Conservation (phyloP, 345 rosid species). For the Erucastrum elatum region DNA sequence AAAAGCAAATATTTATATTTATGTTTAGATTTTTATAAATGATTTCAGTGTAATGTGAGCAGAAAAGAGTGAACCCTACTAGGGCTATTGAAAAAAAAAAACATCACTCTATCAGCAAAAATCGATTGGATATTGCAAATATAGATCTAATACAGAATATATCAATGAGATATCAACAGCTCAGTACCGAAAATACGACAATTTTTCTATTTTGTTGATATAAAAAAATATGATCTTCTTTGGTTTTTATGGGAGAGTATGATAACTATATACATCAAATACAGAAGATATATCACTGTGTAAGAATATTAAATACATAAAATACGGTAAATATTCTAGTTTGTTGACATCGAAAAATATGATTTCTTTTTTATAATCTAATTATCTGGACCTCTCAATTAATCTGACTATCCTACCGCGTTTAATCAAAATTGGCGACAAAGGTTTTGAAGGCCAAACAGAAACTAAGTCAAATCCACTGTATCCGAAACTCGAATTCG, state of each 20-base stretch:
- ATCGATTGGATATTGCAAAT: not conserved
- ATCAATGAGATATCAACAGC: not conserved
- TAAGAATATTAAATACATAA: not conserved
- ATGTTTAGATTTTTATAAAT: too few relatives aligned
- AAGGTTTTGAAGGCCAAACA: too few relatives aligned
- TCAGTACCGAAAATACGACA: not conserved
- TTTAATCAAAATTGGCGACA: too few relatives aligned
- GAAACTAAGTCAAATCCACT: too few relatives aligned
- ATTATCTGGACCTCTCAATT: too few relatives aligned
- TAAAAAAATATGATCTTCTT: not conserved
- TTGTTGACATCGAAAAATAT: not conserved
- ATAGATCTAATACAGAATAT: not conserved
- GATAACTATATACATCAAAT: not conserved
- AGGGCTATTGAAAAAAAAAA: not conserved
- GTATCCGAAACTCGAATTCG: too few relatives aligned
- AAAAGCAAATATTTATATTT: too few relatives aligned
- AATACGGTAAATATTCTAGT: not conserved
- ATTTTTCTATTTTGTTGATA: not conserved
- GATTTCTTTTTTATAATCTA: too few relatives aligned
- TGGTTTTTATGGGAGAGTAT: not conserved
- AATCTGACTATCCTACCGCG: too few relatives aligned
- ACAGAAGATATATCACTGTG: too few relatives aligned
- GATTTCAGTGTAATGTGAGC: not conserved
- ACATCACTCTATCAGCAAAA: not conserved
- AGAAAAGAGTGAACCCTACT: constrained; percentile 10